Base-by-base conservation (phyloP, 345 rosid genomes). In the Euclidium syriacum region DNA sequence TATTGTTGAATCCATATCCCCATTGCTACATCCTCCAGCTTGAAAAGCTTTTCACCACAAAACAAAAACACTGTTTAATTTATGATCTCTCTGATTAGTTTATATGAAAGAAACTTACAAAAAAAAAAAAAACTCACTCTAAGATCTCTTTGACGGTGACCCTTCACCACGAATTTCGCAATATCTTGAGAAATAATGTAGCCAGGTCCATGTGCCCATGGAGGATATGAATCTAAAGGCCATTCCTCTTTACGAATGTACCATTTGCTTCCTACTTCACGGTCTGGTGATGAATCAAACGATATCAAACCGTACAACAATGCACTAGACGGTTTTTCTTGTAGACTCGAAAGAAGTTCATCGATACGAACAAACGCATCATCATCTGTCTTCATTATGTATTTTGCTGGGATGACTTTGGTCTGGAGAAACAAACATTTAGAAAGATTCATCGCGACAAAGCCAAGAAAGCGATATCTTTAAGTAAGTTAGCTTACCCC, bases 121-220 rank as follows among this genome's bases (percentile, higher is more conserved):
- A 46, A 24, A 44, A 3, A 20, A 48, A 47, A 23, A 44, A 70
- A 66, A 53, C 62, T 68, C 67, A 92, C 96, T 80, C 55, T 64
- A 39, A 91, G 95, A 67, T 82, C 80, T 73, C 85, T 72, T 73
- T 77, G 74, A 25, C 65, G 84, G 60, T 92, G 94, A 36, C 86
- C 84, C 66, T 15, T 78, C 57, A 83, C 91, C 8, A 85, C 80
- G 74, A 85, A 88, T 38, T 85, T 85, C 3, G 94, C 96, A 15
- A 92, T 75, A 73, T 92, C 90, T 4, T 71, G 79, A 44, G 98
- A 81, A 49, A 88, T 61, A 24, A 88, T 66, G 75, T 92, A 88
- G 40, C 98, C 95, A 4, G 96, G 98, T 30, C 96, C 96, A 52
- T 85, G 95, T n/a, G 98, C 96, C 98, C 96, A 88, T 46, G 96